Percentiles rank a stretch among this genome's conserved stretches.
Conservation (phyloP, 2,329 filamentous ascomycete species). For the Colletotrichum sp. region DNA sequence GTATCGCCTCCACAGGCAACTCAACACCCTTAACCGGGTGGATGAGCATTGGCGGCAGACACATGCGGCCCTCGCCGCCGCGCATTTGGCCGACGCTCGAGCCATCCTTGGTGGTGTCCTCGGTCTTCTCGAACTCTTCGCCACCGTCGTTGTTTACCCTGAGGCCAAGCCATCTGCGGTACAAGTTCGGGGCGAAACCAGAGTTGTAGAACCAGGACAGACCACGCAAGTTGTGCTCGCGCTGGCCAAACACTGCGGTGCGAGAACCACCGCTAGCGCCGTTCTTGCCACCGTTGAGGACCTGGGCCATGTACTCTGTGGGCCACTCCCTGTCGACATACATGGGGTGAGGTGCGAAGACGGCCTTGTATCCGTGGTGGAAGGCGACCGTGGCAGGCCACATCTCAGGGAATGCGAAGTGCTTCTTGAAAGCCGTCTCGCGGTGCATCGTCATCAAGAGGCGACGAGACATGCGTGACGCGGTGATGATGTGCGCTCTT, state of each 20-base stretch:
- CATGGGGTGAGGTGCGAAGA: slow-evolving; percentile 87
- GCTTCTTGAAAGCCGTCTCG: slow-evolving; percentile 83
- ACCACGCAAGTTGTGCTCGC: slow-evolving; percentile 87
- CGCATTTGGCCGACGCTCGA: slow-evolving; percentile 57
- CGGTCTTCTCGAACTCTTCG: slow-evolving; percentile 73
- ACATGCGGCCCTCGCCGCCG: slow-evolving; percentile 84
- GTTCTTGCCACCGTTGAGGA: slow-evolving; percentile 81
- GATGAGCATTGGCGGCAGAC: slow-evolving; percentile 84
- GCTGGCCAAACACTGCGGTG: slow-evolving; percentile 78
- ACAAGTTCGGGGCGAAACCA: slow-evolving; percentile 80
- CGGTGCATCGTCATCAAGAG: slow-evolving; percentile 88
- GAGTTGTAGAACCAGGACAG: slow-evolving; percentile 93
- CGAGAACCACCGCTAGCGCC: slow-evolving; percentile 76
- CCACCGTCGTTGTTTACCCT: slow-evolving; percentile 80
- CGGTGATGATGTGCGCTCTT: slow-evolving; percentile 87
- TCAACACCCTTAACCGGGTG: slow-evolving; percentile 86
- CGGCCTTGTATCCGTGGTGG: slow-evolving; percentile 91
- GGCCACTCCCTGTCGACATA: slow-evolving; percentile 91
- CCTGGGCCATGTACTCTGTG: slow-evolving; percentile 73
- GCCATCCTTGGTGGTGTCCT: slow-evolving; percentile 56
- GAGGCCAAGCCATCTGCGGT: slow-evolving; percentile 85
- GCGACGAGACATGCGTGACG: slow-evolving; percentile 80
- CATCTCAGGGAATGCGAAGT: slow-evolving; percentile 96
- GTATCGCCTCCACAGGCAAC: slow-evolving; percentile 64
- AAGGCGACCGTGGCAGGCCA: slow-evolving; percentile 88